Conservation (phyloP, 164 flowering plant species). For the Protea cynaroides region DNA sequence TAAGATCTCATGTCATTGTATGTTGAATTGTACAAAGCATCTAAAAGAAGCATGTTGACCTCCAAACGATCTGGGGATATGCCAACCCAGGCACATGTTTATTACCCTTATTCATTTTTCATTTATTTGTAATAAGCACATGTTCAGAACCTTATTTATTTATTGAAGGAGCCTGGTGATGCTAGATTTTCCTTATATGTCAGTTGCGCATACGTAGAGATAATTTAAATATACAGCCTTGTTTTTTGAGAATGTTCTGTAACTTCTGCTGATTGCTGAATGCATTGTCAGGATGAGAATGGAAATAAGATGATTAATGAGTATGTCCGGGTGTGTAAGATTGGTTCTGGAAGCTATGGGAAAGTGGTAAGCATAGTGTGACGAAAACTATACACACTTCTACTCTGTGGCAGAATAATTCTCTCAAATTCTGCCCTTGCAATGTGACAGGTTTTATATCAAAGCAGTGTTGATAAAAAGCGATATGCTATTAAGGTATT, state of each 20-base stretch:
- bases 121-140: no score
- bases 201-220: no score
- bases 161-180: no score
- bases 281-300: constrained; percentile 62
- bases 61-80: no score
- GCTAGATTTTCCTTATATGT: no score
- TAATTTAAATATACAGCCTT: background rate
- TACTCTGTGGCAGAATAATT: background rate
- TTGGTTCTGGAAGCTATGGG: constrained; percentile 95
- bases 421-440: background rate
- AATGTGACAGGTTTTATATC: constrained; percentile 68
- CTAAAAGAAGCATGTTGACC: no score
- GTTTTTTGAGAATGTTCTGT: background rate
- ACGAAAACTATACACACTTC: background rate
- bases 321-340: constrained; percentile 71
- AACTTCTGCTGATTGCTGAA: background rate
- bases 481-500: constrained; percentile 81
- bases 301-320: constrained; percentile 89
- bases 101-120: no score
- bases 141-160: no score
- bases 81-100: no score
- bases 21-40: no score
- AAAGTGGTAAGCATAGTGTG: constrained; percentile 69
- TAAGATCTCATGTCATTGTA: no score
- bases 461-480: constrained; percentile 61